Evolutionary conservation across 1,139 yeast species (phyloP).

Genomic region (Candida neerlandica): DNA sequence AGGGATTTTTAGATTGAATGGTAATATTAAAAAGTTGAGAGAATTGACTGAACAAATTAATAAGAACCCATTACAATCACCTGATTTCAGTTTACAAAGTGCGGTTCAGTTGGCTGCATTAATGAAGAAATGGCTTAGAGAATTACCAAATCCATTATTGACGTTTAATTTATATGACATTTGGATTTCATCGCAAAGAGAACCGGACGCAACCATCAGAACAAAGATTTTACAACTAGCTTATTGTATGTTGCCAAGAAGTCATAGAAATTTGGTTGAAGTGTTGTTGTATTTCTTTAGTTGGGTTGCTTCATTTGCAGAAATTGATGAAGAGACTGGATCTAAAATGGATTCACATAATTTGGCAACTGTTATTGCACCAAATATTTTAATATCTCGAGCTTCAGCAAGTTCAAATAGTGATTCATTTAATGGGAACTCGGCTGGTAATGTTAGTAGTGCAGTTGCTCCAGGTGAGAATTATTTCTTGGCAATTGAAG

Average conservation of each 20-base stretch:
- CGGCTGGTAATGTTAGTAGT: constrained; percentile 30
- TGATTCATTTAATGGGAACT: constrained; percentile 13
- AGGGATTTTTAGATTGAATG: constrained; percentile 95
- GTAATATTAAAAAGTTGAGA: constrained; percentile 83
- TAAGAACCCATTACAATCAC: constrained; percentile 68
- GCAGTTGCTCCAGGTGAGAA: constrained; percentile 55
- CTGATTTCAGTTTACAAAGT: constrained; percentile 73
- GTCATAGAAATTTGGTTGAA: constrained; percentile 84
- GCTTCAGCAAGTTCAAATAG: constrained; percentile 26
- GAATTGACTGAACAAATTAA: constrained; percentile 78
- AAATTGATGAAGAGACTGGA: constrained; percentile 81
- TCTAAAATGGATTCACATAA: constrained; percentile 97
- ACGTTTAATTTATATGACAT: constrained; percentile 75
- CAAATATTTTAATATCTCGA: constrained; percentile 73
- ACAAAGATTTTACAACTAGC: constrained; percentile 67
- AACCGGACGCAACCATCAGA: constrained; percentile 49
- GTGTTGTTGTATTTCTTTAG: constrained; percentile 82
- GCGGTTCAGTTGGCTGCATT: constrained; percentile 95
- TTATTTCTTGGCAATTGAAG: constrained; percentile 89
- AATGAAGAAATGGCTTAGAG: constrained; percentile 88
- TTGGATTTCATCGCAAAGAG: constrained; percentile 78
- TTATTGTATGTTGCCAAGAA: constrained; percentile 78
- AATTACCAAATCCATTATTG: constrained; percentile 87
- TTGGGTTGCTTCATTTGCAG: constrained; percentile 97
- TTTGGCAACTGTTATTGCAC: constrained; percentile 93